Evolutionary conservation across 257 asterid genomes (phyloP).

Genomic region (Solanum pennellii): DNA sequence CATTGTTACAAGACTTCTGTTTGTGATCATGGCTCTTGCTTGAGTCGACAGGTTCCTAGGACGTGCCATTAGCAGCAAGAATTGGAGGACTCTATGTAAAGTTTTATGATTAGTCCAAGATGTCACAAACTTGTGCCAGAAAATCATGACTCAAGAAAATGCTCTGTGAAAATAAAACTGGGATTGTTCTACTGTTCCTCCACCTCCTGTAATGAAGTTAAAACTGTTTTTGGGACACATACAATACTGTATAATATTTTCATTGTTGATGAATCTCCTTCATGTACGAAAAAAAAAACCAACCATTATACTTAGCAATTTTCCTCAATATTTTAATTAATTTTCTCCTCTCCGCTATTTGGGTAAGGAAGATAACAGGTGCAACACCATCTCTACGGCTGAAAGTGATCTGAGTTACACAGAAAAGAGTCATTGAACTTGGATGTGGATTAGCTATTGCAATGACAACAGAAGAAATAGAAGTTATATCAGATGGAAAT

Average conservation of each 20-base stretch:
- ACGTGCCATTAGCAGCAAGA: slow-evolving; percentile 8
- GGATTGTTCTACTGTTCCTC: background rate
- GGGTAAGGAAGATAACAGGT: background rate
- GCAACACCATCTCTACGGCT: background rate
- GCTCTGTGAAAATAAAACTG: background rate
- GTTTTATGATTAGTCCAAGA: background rate
- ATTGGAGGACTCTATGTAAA: background rate
- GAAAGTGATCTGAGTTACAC: background rate
- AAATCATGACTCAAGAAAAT: background rate
- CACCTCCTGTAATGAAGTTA: background rate
- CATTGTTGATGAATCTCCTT: background rate
- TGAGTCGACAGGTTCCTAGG: slow-evolving; percentile 5
- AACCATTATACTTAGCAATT: background rate
- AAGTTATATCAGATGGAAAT: too few relatives aligned
- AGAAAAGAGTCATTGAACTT: background rate
- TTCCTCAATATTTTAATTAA: background rate
- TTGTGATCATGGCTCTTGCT: slow-evolving; percentile 8
- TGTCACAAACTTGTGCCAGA: background rate
- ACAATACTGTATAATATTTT: background rate
- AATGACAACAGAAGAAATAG: too few relatives aligned
- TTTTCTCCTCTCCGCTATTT: background rate
- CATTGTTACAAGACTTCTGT: slow-evolving; percentile 13
- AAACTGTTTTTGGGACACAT: background rate
- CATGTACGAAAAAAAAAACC: background rate
- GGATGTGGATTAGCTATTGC: too few relatives aligned